These are phyloP conservation scores for Blastobotrys attinorum DNA, from an alignment of 805 yeast genomes.

Conservation along the genomic window DNA sequence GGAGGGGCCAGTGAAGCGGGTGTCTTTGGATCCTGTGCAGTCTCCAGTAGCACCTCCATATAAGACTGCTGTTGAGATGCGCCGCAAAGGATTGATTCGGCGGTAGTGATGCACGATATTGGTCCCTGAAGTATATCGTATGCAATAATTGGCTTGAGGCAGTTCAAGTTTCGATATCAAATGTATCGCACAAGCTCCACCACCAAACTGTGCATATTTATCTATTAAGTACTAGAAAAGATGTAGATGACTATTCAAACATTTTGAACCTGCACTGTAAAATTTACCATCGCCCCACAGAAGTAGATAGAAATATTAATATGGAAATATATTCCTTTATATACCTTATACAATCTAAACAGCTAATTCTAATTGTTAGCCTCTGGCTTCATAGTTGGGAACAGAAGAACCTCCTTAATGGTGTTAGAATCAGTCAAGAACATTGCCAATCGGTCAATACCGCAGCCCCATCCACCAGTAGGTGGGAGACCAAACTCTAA, in stretches of 20 bases:
- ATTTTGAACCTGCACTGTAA: too few species aligned
- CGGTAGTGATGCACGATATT: too few species aligned
- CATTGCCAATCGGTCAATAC: conserved; percentile 97
- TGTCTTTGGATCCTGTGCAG: conserved; percentile 84
- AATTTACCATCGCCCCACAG: too few species aligned
- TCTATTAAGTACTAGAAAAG: too few species aligned
- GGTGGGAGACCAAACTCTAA: conserved; percentile 98
- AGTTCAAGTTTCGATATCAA: too few species aligned
- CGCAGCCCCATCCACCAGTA: conserved; percentile 99
- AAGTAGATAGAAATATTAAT: too few species aligned
- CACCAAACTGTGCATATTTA: too few species aligned
- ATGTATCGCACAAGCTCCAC: too few species aligned
- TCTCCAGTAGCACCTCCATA: conserved; percentile 96
- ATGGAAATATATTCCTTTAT: too few species aligned
- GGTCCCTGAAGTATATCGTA: background rate
- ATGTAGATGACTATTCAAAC: too few species aligned
- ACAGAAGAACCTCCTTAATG: conserved; percentile 92
- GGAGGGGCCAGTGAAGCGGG: conserved; percentile 30
- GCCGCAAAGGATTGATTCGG: conserved; percentile 57
- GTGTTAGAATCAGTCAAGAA: conserved; percentile 94
- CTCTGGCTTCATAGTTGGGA: conserved; percentile 99
- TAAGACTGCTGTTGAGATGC: conserved; percentile 81
- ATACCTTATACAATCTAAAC: too few species aligned
- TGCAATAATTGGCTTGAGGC: too few species aligned
- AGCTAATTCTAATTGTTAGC: conserved; percentile 31